Evolutionary conservation across 768 basidiomycete species (phyloP).

Genomic region (Mycena albidolilacea): DNA sequence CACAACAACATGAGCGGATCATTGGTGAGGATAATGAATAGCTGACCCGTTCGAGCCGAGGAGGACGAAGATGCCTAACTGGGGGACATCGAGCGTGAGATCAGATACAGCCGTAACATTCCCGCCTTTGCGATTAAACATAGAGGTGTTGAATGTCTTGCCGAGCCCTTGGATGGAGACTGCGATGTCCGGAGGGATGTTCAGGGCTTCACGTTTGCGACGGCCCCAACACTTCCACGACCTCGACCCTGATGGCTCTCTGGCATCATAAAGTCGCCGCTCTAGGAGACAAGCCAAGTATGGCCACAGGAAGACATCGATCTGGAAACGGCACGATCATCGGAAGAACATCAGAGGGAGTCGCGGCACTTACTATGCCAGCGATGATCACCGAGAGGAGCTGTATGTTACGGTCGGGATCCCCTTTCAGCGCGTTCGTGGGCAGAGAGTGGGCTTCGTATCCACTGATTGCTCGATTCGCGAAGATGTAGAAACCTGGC

Average conservation of each 20-base stretch:
- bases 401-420: constrained; percentile 71
- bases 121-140: constrained; percentile 62
- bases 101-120: constrained; percentile 75
- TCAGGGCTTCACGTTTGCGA: constrained; percentile 36
- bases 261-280: constrained; percentile 72
- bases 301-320: constrained; percentile 84
- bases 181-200: constrained; percentile 59
- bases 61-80: constrained; percentile 82
- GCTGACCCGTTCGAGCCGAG: constrained; percentile 79
- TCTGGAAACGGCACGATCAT: constrained; percentile 52
- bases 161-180: constrained; percentile 74
- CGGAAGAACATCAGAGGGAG: not conserved
- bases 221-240: constrained; percentile 56
- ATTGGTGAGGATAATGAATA: not conserved
- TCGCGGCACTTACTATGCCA: constrained; percentile 65
- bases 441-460: constrained; percentile 73
- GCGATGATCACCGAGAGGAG: constrained; percentile 75
- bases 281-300: constrained; percentile 74
- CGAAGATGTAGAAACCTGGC: constrained; percentile 83
- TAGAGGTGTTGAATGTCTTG: constrained; percentile 70
- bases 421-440: constrained; percentile 68
- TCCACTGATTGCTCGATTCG: constrained; percentile 75
- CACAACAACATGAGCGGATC: not conserved
- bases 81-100: constrained; percentile 78
- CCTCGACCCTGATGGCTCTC: constrained; percentile 48